Conservation (phyloP, 2,329 filamentous ascomycete genomes). For the Colletotrichum destructivum region DNA sequence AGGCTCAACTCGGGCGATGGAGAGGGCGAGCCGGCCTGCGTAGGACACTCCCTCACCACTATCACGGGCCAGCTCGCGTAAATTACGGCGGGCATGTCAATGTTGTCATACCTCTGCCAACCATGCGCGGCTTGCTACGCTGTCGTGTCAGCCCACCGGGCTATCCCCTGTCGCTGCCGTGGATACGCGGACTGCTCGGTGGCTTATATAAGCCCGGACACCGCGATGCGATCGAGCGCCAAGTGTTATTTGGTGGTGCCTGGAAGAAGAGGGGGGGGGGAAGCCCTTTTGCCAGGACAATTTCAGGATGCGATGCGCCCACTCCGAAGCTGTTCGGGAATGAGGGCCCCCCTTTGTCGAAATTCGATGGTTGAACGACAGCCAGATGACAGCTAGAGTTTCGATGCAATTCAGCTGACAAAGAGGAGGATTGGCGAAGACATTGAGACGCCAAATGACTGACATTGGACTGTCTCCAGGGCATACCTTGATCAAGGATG, state of each 20-base stretch:
- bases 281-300: slow-evolving; percentile 22
- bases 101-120: slow-evolving; percentile 37
- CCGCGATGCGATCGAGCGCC: slow-evolving; percentile 15
- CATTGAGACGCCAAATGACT: background rate
- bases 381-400: background rate
- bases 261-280: background rate
- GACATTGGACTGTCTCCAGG: background rate
- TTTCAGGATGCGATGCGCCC: slow-evolving; percentile 9
- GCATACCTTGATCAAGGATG: slow-evolving; percentile 10
- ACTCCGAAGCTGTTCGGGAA: background rate
- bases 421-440: background rate
- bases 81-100: slow-evolving; percentile 37
- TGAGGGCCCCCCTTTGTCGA: background rate
- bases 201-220: slow-evolving; percentile 32
- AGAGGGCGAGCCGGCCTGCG: background rate
- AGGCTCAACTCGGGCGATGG: background rate
- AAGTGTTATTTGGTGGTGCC: background rate
- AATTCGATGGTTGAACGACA: background rate
- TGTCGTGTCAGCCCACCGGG: slow-evolving; percentile 38
- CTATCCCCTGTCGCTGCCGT: slow-evolving; percentile 30
- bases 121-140: slow-evolving; percentile 40
- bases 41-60: background rate
- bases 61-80: slow-evolving; percentile 24
- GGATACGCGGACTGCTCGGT: slow-evolving; percentile 34
- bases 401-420: background rate